Evolutionary conservation across 192 early-diverging fungal species (phyloP), one percentile per base, ranked within the genome.

Genomic region (Coemansia nantahalensis): DNA sequence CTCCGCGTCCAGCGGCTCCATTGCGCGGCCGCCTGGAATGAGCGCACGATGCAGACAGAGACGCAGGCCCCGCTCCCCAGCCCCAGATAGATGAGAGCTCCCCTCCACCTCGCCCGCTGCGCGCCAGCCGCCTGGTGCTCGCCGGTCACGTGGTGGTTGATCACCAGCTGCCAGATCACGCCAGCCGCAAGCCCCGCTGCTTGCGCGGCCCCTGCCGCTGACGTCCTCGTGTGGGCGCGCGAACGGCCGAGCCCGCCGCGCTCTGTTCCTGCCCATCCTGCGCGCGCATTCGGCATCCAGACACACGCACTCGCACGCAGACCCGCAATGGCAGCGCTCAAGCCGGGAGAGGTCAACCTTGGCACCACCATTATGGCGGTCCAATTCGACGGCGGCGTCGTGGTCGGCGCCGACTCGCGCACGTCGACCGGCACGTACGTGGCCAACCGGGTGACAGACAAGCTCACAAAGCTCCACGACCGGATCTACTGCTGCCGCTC

Each of bases 311-410:
- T n/a, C n/a, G n/a, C n/a, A n/a, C n/a, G n/a, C 41, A 34, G 33
- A 21, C 16, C 26, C 1, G 44, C 54, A 45, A 73, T 67, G 70
- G 23, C 62, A 32, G 19, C 73, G 34, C 80, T 98, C 36, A 98
- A 95, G 80, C 84, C 92, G 28, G 94, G 94, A 63, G 95, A 98
- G 82, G 86, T 90, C 52, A 88, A 91, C 80, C 80, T 98, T 56
- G 95, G 95, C 52, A 99, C 96, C 30, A 92, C 95, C 50, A 94
- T 94, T 77, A 94, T 98, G 92, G 95, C 95, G 10, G 90, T 92
- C 37, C 65, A 82, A 50, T 98, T 87, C 65, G 78, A 84, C 19
- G 91, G 86, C 56, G 95, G 97, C 21, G 93, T 99, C 23, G 85
- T 99, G 51, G 79, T 99, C 51, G 95, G 93, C 28, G 97, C 97